phyloP scores from a whole-genome alignment of 1,139 yeast genomes.

The Magnusiomyces clavatus region DNA sequence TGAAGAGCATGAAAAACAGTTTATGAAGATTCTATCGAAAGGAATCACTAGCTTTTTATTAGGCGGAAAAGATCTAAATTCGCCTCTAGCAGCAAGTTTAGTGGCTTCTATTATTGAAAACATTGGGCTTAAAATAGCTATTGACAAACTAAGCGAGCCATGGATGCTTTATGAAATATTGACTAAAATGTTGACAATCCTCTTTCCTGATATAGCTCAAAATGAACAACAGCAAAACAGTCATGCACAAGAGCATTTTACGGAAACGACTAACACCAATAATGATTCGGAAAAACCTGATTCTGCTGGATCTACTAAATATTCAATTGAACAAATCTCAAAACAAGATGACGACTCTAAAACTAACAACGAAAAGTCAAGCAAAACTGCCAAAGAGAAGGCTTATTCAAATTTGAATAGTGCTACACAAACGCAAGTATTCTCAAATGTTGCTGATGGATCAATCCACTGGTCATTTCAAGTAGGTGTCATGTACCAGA shows the following conservation, averaged over 20 bases:
- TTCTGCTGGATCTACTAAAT: too few species aligned
- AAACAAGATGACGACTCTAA: too few species aligned
- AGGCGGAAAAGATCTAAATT: conserved; percentile 35
- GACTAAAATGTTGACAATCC: conserved; percentile 26
- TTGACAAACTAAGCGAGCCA: conserved; percentile 40
- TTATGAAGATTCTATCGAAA: conserved; percentile 32
- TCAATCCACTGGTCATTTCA: conserved; percentile 12
- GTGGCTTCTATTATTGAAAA: conserved; percentile 37
- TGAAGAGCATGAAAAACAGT: conserved; percentile 25
- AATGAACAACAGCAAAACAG: neutral
- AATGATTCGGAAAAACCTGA: too few species aligned
- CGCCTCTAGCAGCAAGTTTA: conserved; percentile 35
- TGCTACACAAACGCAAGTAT: too few species aligned
- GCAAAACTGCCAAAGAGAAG: too few species aligned
- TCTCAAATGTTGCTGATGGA: too few species aligned
- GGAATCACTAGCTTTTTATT: conserved; percentile 32
- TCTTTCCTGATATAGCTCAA: conserved; percentile 3
- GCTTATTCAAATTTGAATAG: too few species aligned
- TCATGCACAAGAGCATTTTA: too few species aligned
- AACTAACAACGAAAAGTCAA: too few species aligned
- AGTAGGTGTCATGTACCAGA: conserved; percentile 15
- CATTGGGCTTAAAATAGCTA: conserved; percentile 34
- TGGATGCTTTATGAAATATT: conserved; percentile 40
- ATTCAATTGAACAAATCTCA: too few species aligned
- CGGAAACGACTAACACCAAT: too few species aligned